Evolutionary conservation across 176 grass and related monocot genomes (phyloP), one percentile per base, ranked within the genome.

Genomic region (Zoysia japonica): DNA sequence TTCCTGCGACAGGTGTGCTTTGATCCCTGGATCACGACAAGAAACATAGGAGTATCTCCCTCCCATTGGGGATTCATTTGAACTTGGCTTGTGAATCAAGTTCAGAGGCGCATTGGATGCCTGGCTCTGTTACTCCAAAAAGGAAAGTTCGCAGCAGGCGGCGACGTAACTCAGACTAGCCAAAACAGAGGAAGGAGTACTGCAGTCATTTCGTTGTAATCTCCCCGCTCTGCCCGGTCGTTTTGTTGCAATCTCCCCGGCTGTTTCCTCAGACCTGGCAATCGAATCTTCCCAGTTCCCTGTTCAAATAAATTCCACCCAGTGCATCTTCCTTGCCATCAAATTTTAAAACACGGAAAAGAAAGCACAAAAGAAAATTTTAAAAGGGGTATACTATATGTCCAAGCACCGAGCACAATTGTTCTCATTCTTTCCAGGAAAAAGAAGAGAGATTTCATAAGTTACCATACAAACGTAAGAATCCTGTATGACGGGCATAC

Each of bases 361-460:
- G 28, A 5, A 40, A 51, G 7, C 35, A 8, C n/a, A 47, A 28
- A 69, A 65, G 11, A 67, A 16, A 44, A 44, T 67, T 28, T 28
- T 28, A n/a, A n/a, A 65, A 35, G n/a, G 39, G 5, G 20, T 3
- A 8, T 15, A 37, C 46, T 28, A 28, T 28, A 37, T 20, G 45
- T 49, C 46, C 5, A 71, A 55, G 5, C 3, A 55, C 14, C 54
- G 8, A 6, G 16, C 16, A 56, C 54, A 9, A 17, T n/a, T 20
- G 47, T 42, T 43, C 37, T 14, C 36, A 14, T 45, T 10, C 14
- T 52, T 55, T 36, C 2, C 13, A 55, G 14, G 17, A 17, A 55
- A 57, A 35, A 65, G n/a, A 64, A 39, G 13, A 38, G 17, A 64
- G 28, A 48, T 66, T 66, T 50, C 47, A 72, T 73, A 69, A 85